Conservation (phyloP, 1,284 basidiomycete species). For the Exsudoporus floridanus region DNA sequence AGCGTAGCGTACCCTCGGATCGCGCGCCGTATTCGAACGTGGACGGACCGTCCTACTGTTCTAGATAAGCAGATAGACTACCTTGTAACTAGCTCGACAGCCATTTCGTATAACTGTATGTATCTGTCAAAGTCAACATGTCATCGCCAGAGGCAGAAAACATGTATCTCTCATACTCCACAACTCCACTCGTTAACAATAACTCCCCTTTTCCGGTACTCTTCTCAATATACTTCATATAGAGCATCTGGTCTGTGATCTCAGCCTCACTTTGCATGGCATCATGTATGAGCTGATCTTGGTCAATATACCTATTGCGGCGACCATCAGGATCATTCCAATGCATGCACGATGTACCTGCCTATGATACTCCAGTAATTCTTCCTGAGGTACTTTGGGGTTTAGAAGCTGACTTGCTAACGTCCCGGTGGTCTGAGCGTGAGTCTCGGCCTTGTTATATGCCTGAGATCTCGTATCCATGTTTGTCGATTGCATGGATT, state of each 20-base stretch:
- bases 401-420: constrained; percentile 64
- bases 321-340: constrained; percentile 3
- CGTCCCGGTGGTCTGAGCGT: constrained; percentile 61
- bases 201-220: constrained; percentile 21
- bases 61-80: constrained; percentile 6
- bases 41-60: too few relatives aligned
- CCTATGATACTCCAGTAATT: constrained; percentile 80
- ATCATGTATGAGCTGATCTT: constrained; percentile 63
- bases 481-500: constrained; percentile 22
- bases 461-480: constrained; percentile 31
- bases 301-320: constrained; percentile 63
- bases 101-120: constrained; percentile 27
- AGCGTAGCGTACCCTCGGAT: too few relatives aligned
- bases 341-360: constrained; percentile 32
- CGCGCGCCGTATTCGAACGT: too few relatives aligned
- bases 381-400: constrained; percentile 63
- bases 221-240: constrained; percentile 52
- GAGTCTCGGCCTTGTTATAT: constrained; percentile 26
- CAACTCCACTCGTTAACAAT: constrained; percentile 9
- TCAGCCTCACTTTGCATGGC: constrained; percentile 50
- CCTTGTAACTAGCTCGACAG: constrained; percentile 8
- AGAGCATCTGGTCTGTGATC: constrained; percentile 56
- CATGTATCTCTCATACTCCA: constrained; percentile 29
- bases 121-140: constrained; percentile 9
- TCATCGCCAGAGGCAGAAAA: constrained; percentile 14